Percentiles rank a stretch among this genome's conserved stretches.
These are phyloP conservation scores for Ogataea neopini DNA, from an alignment of 805 yeast genomes.

Conservation along the genomic window DNA sequence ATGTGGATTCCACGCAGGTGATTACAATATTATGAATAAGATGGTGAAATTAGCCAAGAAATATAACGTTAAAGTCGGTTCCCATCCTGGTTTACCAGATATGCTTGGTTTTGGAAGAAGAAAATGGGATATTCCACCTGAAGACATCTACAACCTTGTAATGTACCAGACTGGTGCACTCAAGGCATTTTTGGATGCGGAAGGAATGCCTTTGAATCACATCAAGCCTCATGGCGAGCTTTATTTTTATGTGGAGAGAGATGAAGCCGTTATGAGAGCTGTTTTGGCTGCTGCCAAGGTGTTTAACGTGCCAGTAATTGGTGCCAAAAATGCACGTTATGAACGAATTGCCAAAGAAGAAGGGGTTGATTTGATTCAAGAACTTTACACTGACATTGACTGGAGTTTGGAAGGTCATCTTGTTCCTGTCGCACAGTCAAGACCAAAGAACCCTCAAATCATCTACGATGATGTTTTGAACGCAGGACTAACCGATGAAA, in stretches of 20 bases:
- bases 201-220: slow-evolving; percentile 35
- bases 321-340: slow-evolving; percentile 37
- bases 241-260: slow-evolving; percentile 39
- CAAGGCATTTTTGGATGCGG: slow-evolving; percentile 38
- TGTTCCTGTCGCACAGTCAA: slow-evolving; percentile 32
- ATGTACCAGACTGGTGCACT: slow-evolving; percentile 43
- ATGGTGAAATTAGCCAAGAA: slow-evolving; percentile 39
- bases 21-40: slow-evolving; percentile 37
- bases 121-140: slow-evolving; percentile 37
- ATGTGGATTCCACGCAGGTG: slow-evolving; percentile 45
- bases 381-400: slow-evolving; percentile 38
- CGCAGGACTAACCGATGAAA: slow-evolving; percentile 31
- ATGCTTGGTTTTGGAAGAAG: slow-evolving; percentile 43
- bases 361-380: slow-evolving; percentile 40
- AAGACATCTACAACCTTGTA: slow-evolving; percentile 38
- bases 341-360: slow-evolving; percentile 32
- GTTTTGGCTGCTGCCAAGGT: slow-evolving; percentile 38
- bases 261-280: slow-evolving; percentile 39
- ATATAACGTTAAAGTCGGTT: slow-evolving; percentile 38
- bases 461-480: slow-evolving; percentile 31
- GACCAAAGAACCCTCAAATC: slow-evolving; percentile 34
- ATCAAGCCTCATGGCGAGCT: slow-evolving; percentile 43
- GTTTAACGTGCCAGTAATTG: slow-evolving; percentile 39
- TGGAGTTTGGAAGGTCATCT: slow-evolving; percentile 35
- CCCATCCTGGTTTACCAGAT: slow-evolving; percentile 44